phyloP scores from a whole-genome alignment of 2,329 filamentous ascomycete genomes.

The Penicillium sp. region DNA sequence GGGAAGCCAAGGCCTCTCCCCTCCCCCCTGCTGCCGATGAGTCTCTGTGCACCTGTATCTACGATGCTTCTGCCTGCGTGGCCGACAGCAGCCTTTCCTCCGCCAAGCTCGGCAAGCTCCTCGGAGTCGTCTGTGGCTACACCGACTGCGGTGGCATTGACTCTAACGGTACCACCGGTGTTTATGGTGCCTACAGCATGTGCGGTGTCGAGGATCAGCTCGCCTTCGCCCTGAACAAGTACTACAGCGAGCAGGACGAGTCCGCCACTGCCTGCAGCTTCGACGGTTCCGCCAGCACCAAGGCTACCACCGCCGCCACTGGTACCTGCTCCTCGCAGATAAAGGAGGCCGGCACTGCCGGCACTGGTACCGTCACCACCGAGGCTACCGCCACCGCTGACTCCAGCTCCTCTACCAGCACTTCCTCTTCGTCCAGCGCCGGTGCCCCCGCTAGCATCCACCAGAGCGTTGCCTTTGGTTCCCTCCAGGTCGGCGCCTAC shows the following conservation, averaged over 20 bases:
- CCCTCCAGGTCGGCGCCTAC: slow-evolving; percentile 37
- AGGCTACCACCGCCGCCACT: slow-evolving; percentile 34
- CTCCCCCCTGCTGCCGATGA: slow-evolving; percentile 81
- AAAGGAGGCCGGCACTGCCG: slow-evolving; percentile 41
- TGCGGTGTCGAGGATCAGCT: slow-evolving; percentile 45
- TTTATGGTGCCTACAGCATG: slow-evolving; percentile 50
- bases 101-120: slow-evolving; percentile 54
- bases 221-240: slow-evolving; percentile 46
- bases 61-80: slow-evolving; percentile 67
- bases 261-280: slow-evolving; percentile 45
- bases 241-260: slow-evolving; percentile 43
- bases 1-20: slow-evolving; percentile 62
- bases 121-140: slow-evolving; percentile 51
- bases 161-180: slow-evolving; percentile 41
- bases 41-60: slow-evolving; percentile 81
- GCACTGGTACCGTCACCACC: slow-evolving; percentile 44
- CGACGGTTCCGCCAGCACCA: slow-evolving; percentile 40
- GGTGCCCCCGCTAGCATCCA: slow-evolving; percentile 22
- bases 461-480: slow-evolving; percentile 31
- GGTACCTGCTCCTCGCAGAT: slow-evolving; percentile 42
- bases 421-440: slow-evolving; percentile 19
- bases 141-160: slow-evolving; percentile 42
- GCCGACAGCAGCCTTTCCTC: slow-evolving; percentile 48
- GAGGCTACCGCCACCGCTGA: slow-evolving; percentile 27
- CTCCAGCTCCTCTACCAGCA: slow-evolving; percentile 18